These are phyloP conservation scores for Trichoderma gracile DNA, from an alignment of 2,329 filamentous ascomycete species.

Conservation along the genomic window DNA sequence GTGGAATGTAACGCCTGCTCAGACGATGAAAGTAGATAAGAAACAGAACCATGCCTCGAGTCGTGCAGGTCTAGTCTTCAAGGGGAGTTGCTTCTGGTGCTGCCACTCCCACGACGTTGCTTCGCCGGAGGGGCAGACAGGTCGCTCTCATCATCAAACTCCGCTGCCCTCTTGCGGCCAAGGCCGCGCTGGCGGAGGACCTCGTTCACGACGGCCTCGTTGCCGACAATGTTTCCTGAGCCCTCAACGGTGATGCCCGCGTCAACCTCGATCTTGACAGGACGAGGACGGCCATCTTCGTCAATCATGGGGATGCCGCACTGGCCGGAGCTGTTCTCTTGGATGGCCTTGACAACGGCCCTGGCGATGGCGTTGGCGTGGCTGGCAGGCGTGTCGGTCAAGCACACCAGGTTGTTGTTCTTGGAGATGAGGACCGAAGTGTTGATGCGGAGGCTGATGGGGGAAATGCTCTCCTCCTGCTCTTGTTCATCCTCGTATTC, in stretches of 20 bases:
- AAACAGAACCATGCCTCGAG: not conserved
- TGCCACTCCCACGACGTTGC: not conserved
- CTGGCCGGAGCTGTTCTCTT: conserved; percentile 43
- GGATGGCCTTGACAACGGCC: conserved; percentile 48
- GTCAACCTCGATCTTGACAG: conserved; percentile 46
- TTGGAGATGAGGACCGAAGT: conserved; percentile 49
- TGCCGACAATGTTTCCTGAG: conserved; percentile 47
- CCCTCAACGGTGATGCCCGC: conserved; percentile 50
- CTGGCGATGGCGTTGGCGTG: conserved; percentile 47
- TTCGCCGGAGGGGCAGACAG: conserved; percentile 25
- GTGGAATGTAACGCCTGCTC: too few relatives aligned
- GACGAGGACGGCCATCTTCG: conserved; percentile 45
- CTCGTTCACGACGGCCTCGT: conserved; percentile 34
- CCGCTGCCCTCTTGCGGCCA: conserved; percentile 29
- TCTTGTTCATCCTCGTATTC: conserved; percentile 29
- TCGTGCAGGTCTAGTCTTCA: not conserved
- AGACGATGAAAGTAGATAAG: not conserved
- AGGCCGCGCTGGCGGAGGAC: conserved; percentile 32
- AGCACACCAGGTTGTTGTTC: conserved; percentile 51
- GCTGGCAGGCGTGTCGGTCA: conserved; percentile 42
- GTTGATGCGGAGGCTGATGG: conserved; percentile 51
- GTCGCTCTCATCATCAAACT: conserved; percentile 25
- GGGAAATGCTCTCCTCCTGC: conserved; percentile 35
- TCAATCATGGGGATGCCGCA: conserved; percentile 50
- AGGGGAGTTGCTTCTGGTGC: not conserved